Base-by-base conservation (phyloP, 2,329 filamentous ascomycete species). In the Aschersonia sp. region DNA sequence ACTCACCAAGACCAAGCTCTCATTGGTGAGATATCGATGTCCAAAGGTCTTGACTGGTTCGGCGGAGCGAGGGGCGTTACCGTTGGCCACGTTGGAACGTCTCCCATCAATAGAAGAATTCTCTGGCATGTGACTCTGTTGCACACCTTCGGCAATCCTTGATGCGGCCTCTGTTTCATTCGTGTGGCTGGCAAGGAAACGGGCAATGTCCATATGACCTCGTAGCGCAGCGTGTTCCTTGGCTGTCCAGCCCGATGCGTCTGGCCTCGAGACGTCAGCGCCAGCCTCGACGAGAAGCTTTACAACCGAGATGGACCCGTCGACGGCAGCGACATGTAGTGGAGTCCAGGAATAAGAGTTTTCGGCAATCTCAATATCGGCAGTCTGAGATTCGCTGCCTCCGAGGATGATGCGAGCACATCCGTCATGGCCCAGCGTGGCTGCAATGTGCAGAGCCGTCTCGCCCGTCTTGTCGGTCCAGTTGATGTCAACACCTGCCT, bases 1-100 rank as follows among this genome's bases (percentile, higher is more conserved):
- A 58, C 87, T 96, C 56, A 98, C 89, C 45, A 97, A 72, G 4
- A 98, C 78, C 71, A 98, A 81, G 52, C 86, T 86, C 57, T 94
- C 83, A 46, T 94, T 79, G 14, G 81, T 94, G 46, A 98, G 75
- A 65, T 97, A 98, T 47, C 90, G 81, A 70, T 98, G 92, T 48
- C 92, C 92, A 63, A 97, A 98, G 1, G 87, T 86, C 66, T 97
- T 97, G 54, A 97, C 78, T 5, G 89, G 83, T 53, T 96, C 87
- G 2, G 81, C 70, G 6, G 73, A 67, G 46, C 79, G 72, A 5
- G 71, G 63, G 22, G 62, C 56, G 47, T 40, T 52, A 30, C 43
- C 61, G 56, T 75, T 68, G 22, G 64, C 58, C 49, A 69, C 65
- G 55, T 77, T 70, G 45, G 78, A 81, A 35, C 69, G 72, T 45